Percentiles rank a stretch among this genome's conserved stretches.
Conservation (phyloP, 108 stramenopile species). For the Aurantiochytrium sp. region DNA sequence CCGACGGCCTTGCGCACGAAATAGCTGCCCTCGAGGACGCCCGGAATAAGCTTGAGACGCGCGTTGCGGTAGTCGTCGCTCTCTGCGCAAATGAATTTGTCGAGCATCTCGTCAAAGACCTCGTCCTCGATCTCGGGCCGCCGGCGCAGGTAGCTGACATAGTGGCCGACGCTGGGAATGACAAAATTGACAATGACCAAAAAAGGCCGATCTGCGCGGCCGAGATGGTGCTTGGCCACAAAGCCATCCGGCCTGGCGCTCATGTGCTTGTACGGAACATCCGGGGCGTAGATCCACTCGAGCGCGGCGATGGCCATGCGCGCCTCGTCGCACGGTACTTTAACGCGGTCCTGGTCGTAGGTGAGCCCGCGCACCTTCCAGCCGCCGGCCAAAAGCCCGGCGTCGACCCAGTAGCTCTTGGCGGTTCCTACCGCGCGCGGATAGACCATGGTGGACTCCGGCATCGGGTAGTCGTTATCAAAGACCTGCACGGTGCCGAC, state of each 20-base stretch:
- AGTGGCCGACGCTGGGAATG: not conserved
- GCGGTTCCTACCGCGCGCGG: not conserved
- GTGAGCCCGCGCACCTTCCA: not conserved
- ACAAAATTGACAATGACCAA: not conserved
- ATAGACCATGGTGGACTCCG: not conserved
- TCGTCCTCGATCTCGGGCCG: not conserved
- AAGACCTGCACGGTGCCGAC: too few relatives aligned
- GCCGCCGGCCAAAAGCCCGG: not conserved
- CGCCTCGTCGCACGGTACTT: not conserved
- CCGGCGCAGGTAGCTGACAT: not conserved
- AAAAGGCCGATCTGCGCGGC: not conserved
- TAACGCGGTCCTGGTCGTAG: constrained; percentile 5
- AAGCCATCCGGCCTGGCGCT: not conserved
- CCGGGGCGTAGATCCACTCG: not conserved
- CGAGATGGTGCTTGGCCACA: not conserved
- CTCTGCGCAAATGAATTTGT: not conserved
- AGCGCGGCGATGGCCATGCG: not conserved
- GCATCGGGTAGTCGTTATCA: not conserved
- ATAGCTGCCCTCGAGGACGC: constrained; percentile 15
- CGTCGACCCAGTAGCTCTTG: not conserved
- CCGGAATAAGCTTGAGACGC: constrained; percentile 24
- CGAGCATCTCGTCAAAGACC: constrained; percentile 1
- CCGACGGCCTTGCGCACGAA: constrained; percentile 26
- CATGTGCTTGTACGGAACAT: not conserved
- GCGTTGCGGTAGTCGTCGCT: constrained; percentile 12